Percentiles rank a stretch among this genome's conserved stretches.
Conservation (phyloP, 148 eudicot genomes). For the Chenopodium album region DNA sequence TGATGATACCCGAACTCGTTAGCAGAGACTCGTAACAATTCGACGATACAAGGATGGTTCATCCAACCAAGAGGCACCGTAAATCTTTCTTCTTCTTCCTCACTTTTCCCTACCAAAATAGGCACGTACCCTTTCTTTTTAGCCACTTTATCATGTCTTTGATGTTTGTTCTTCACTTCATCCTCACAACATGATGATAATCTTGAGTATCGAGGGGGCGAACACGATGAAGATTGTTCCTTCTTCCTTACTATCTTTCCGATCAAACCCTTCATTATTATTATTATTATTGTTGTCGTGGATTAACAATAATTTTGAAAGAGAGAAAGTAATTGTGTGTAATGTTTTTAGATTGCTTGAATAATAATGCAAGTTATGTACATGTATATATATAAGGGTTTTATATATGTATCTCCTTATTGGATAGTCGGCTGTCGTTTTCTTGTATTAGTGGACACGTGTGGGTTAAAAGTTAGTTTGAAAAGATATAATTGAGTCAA, state of each 20-base stretch:
- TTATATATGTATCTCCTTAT: too few relatives aligned
- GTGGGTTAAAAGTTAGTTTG: too few relatives aligned
- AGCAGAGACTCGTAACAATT: constrained; percentile 11
- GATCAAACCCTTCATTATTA: constrained; percentile 11
- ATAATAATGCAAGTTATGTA: too few relatives aligned
- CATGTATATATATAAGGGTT: too few relatives aligned
- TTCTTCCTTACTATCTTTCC: constrained; percentile 21
- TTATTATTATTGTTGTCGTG: neutral
- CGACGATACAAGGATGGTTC: constrained; percentile 19
- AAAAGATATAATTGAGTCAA: too few relatives aligned
- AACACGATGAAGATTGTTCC: neutral
- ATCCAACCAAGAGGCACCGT: constrained; percentile 24
- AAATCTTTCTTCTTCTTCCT: constrained; percentile 24
- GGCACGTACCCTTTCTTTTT: constrained; percentile 19
- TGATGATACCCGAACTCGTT: constrained; percentile 24
- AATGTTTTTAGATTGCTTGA: too few relatives aligned
- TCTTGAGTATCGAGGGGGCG: constrained; percentile 10
- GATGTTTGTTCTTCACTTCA: too few relatives aligned
- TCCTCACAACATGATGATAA: neutral
- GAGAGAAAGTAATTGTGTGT: too few relatives aligned
- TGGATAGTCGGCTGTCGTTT: too few relatives aligned
- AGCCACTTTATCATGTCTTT: too few relatives aligned
- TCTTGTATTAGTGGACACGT: too few relatives aligned
- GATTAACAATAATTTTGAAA: too few relatives aligned
- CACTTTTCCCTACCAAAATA: constrained; percentile 18